Evolutionary conservation across 202 grass and related monocot genomes (phyloP).

Genomic region (Cymbopogon flexuosus): DNA sequence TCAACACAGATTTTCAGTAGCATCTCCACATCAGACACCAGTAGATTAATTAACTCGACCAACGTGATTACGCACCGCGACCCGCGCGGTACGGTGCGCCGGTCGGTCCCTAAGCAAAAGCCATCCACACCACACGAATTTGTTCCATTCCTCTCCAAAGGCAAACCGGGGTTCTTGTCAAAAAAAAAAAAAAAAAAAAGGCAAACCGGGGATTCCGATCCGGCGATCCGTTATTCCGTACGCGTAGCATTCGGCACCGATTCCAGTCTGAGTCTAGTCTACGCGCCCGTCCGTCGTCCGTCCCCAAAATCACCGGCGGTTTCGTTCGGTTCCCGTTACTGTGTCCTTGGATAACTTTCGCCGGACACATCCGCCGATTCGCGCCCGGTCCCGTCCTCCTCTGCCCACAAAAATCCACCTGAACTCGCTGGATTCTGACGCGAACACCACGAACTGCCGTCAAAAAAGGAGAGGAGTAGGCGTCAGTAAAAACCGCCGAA

Average conservation of each 20-base stretch:
- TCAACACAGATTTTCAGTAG: neutral
- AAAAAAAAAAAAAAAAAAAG: too few relatives aligned
- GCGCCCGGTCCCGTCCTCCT: neutral
- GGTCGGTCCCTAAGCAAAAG: neutral
- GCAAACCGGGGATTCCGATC: neutral
- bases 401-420: neutral
- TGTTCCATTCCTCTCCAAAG: neutral
- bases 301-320: neutral
- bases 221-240: neutral
- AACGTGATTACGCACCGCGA: neutral
- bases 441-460: neutral
- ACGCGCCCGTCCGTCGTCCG: neutral
- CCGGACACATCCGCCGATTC: neutral
- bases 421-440: neutral
- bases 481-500: neutral
- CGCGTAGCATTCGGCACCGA: neutral
- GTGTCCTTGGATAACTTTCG: neutral
- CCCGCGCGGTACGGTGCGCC: neutral
- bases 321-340: neutral
- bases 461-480: neutral
- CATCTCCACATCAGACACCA: neutral
- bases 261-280: neutral
- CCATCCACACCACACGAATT: neutral
- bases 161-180: too few relatives aligned
- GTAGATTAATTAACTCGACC: neutral